Evolutionary conservation across 352 stramenopile genomes (phyloP).

Genomic region (Phytophthora ohioensis): DNA sequence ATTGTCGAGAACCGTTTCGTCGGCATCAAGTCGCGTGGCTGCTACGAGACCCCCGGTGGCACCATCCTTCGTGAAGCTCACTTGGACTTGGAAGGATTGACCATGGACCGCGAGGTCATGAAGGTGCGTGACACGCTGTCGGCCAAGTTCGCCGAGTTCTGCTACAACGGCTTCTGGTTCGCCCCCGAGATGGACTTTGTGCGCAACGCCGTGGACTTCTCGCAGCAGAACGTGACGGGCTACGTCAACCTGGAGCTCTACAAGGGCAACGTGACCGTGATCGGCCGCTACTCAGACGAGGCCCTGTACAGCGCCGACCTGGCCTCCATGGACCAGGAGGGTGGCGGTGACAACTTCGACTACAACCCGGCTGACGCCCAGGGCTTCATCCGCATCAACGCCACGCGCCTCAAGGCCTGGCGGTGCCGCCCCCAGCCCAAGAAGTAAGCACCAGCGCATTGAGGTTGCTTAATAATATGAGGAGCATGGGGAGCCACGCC

Average conservation of each 20-base stretch:
- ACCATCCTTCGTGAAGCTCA: conserved; percentile 92
- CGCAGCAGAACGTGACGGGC: conserved; percentile 95
- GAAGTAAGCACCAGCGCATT: conserved; percentile 46
- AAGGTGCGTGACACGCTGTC: conserved; percentile 93
- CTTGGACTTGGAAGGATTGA: conserved; percentile 95
- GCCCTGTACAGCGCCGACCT: conserved; percentile 98
- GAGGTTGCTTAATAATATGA: conserved; percentile 42
- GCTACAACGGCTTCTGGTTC: conserved; percentile 99
- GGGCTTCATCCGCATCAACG: conserved; percentile 99
- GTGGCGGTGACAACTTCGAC: conserved; percentile 95
- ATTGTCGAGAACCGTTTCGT: conserved; percentile 99
- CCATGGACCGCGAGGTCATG: conserved; percentile 98
- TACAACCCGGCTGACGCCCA: conserved; percentile 98
- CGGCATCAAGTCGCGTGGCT: conserved; percentile 98
- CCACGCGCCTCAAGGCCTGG: conserved; percentile 97
- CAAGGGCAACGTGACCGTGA: conserved; percentile 98
- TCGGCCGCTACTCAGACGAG: conserved; percentile 93
- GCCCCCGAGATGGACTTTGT: conserved; percentile 99
- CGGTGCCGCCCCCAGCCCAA: conserved; percentile 62
- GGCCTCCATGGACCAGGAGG: conserved; percentile 98
- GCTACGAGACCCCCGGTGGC: conserved; percentile 99
- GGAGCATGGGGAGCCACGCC: conserved; percentile 11
- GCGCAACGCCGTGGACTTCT: conserved; percentile 94
- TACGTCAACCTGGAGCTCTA: conserved; percentile 96
- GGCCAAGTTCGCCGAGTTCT: conserved; percentile 97